Evolutionary conservation across 345 rosid species (phyloP), one percentile per base, ranked within the genome.

Genomic region (Psidium friedrichsthalianum): DNA sequence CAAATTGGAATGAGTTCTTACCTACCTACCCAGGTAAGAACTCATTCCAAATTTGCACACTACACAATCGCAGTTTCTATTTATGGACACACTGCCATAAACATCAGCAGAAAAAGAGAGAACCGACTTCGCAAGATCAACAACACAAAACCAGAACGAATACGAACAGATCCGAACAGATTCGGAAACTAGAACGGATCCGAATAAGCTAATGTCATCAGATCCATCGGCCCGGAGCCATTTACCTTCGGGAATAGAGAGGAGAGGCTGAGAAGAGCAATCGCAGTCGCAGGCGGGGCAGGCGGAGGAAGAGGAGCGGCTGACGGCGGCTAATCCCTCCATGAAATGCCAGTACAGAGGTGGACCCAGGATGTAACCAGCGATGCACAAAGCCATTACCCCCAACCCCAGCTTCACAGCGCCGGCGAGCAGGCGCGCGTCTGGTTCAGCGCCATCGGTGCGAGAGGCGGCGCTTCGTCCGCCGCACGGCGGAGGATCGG

Each of bases 271-370:
- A 53, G 95, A 93, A 44, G 97, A 93, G 93, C 99, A 97, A 84
- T 97, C 98, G 81, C 99, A 97, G 78, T 83, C 82, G 56, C 98
- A 94, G 55, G 83, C 24, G 15, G 87, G 64, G 54, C 87, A 86
- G 53, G 87, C 44, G n/a, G 78, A 59, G 32, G 83, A 32, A 25
- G 78, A 82, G 78, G 92, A 90, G 86, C 18, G 90, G 87, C 88
- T 88, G 42, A 93, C 89, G 15, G 95, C 94, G 21, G 91, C 97
- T 51, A 94, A 74, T 11, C 92, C 97, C 83, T 95, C 97, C 86
- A 90, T 91, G 89, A 97, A 90, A 82, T 95, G 98, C 95, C 96
- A 95, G 90, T 97, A 95, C 18, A 97, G 94, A 84, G 99, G 98
- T 12, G 98, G 98, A 81, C 96, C 98, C 80, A 97, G 86, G 84